Base-by-base conservation (phyloP, 257 asterid species). In the Penstemon newberryi region DNA sequence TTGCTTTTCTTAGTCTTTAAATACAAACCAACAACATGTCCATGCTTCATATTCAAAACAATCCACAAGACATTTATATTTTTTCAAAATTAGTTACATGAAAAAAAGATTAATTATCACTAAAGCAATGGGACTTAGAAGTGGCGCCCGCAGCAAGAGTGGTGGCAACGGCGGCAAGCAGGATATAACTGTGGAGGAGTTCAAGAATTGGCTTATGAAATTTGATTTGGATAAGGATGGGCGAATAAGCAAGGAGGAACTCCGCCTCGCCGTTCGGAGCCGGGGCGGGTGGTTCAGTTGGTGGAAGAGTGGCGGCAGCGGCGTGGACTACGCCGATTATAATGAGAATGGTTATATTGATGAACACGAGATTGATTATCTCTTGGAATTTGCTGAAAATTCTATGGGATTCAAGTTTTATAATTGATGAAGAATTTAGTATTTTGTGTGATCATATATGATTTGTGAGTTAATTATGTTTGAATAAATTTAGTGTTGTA, bases 181-280 rank as follows among this genome's bases (percentile, higher is more conserved):
- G 40, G 68, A 70, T 73, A 75, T 81, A 68, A 59, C 70, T 12
- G 65, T 57, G 25, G 78, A 81, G 11, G 81, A 81, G 51, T 81
- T 81, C 75, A 78, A 78, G 73, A 74, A 50, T 13, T 81, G 83
- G 86, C 76, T 78, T 47, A 75, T 64, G 70, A 58, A 37, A 8
- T 81, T 81, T 55, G 83, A 81, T 62, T 1, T 4, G 41, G 59
- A 81, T 54, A 65, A 39, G 36, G 86, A 81, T 40, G 78, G 78
- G 0, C 68, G 70, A 36, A 75, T 81, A 55, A 81, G 73, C 75
- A 67, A 41, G 18, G 19, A 38, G 3, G 79, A 78, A 66, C 70
- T 78, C 6, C 70, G 70, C 18, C 70, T 59, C 1, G 86, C 83
- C 47, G 39, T 81, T 8, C 68, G 67, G 36, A 75, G 74, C 81